Conservation (phyloP, 805 yeast genomes). For the Candida coquimbonensis region DNA sequence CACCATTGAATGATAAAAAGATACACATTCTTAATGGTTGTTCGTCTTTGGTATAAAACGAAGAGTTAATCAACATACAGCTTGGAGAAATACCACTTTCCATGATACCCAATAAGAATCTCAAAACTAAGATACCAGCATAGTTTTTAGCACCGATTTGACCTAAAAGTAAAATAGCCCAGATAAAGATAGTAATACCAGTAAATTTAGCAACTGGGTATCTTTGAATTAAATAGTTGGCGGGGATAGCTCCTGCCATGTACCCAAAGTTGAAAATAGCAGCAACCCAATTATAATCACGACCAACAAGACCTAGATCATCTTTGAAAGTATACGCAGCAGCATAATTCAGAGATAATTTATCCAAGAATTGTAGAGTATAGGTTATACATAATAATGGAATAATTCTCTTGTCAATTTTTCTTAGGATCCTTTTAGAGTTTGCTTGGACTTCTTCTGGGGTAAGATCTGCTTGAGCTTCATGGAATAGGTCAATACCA, state of each 20-base stretch:
- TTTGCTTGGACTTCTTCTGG: slow-evolving; percentile 2
- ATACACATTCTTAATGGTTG: slow-evolving; percentile 29
- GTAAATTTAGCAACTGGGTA: slow-evolving; percentile 4
- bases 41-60: slow-evolving; percentile 25
- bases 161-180: slow-evolving; percentile 3
- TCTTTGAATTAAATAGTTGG: slow-evolving; percentile 1
- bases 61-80: slow-evolving; percentile 20
- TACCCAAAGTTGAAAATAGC: slow-evolving; percentile 7
- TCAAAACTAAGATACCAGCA: slow-evolving; percentile 6
- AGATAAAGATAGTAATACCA: slow-evolving; percentile 1
- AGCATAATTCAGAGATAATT: slow-evolving; percentile 4
- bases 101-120: slow-evolving; percentile 8
- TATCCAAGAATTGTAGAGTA: slow-evolving; percentile 4
- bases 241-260: slow-evolving; percentile 5
- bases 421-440: neutral
- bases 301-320: slow-evolving; percentile 5
- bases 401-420: slow-evolving; percentile 3
- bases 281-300: slow-evolving; percentile 6
- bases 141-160: slow-evolving; percentile 5
- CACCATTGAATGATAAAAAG: slow-evolving; percentile 26
- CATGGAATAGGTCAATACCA: slow-evolving; percentile 3
- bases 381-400: slow-evolving; percentile 4
- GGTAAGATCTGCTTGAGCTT: slow-evolving; percentile 3
- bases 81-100: slow-evolving; percentile 24
- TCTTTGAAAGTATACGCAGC: slow-evolving; percentile 5